A percentile compares a stretch with the other conserved stretches of the same genome.
phyloP scores from a whole-genome alignment of 2,329 filamentous ascomycete species.

The Phialemonium atrogriseum region DNA sequence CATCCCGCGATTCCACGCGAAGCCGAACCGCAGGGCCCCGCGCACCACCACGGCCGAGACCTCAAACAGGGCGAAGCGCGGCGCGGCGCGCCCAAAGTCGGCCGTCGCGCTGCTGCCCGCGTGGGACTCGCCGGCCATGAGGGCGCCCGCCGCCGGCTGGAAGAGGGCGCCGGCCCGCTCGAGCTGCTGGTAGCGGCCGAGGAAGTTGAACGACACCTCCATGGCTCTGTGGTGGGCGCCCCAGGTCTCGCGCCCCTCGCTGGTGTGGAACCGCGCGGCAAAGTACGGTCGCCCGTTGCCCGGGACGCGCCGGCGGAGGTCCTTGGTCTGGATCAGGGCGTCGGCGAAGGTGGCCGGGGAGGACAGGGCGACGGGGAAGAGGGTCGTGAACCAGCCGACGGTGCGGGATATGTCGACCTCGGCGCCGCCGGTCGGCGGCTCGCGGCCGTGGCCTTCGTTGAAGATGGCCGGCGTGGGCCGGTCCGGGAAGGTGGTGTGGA shows the following conservation, averaged over 20 bases:
- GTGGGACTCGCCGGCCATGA: constrained; percentile 13
- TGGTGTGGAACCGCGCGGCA: constrained; percentile 21
- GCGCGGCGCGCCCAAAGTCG: constrained; percentile 11
- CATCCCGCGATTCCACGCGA: constrained; percentile 41
- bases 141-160: constrained; percentile 15
- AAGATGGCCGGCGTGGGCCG: constrained; percentile 26
- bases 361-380: constrained; percentile 22
- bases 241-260: constrained; percentile 12
- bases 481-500: constrained; percentile 23
- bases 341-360: constrained; percentile 5
- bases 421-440: constrained; percentile 18
- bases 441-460: constrained; percentile 33
- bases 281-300: constrained; percentile 30
- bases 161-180: constrained; percentile 24
- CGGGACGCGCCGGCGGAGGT: constrained; percentile 22
- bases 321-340: constrained; percentile 20
- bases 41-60: constrained; percentile 40
- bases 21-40: constrained; percentile 36
- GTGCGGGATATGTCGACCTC: constrained; percentile 27
- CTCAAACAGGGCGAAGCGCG: constrained; percentile 34
- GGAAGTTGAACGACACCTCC: constrained; percentile 42
- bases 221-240: constrained; percentile 24
- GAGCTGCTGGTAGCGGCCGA: constrained; percentile 35
- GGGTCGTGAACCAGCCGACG: constrained; percentile 37
- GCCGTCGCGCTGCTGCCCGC: constrained; percentile 9